Percentiles rank a stretch among this genome's conserved stretches.
These are phyloP conservation scores for Aspergillus haitiensis DNA, from an alignment of 495 filamentous ascomycete genomes.

Conservation along the genomic window DNA sequence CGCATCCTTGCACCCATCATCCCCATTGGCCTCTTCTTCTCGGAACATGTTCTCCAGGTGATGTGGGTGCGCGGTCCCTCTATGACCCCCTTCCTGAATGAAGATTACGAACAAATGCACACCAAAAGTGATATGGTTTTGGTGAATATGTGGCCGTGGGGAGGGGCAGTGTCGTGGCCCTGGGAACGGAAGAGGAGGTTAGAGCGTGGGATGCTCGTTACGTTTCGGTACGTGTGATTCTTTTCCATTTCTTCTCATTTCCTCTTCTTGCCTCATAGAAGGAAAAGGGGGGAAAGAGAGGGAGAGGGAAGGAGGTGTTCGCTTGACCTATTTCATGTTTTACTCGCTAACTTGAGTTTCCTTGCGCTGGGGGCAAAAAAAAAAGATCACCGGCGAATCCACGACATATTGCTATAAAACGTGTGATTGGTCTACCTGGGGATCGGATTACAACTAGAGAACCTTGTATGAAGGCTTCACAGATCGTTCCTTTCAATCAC, in stretches of 20 bases:
- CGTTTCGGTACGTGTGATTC: conserved; percentile 45
- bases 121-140: conserved; percentile 52
- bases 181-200: conserved; percentile 45
- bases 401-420: conserved; percentile 61
- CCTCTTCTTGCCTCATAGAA: neutral
- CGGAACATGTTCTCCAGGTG: conserved; percentile 59
- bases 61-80: conserved; percentile 66
- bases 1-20: conserved; percentile 59
- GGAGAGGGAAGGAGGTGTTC: neutral
- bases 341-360: neutral
- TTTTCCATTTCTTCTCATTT: conserved; percentile 3
- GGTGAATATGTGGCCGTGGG: conserved; percentile 48
- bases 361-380: neutral
- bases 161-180: conserved; percentile 25
- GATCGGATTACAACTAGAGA: conserved; percentile 62
- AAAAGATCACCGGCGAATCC: conserved; percentile 64
- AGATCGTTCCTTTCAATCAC: conserved; percentile 67
- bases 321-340: neutral
- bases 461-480: conserved; percentile 57
- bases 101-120: conserved; percentile 57
- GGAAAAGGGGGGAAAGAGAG: too few species aligned
- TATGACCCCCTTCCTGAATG: conserved; percentile 78
- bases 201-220: conserved; percentile 55
- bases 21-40: conserved; percentile 65
- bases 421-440: conserved; percentile 68